phyloP scores from a whole-genome alignment of 129 eudicot genomes.

The Arctium lappa region DNA sequence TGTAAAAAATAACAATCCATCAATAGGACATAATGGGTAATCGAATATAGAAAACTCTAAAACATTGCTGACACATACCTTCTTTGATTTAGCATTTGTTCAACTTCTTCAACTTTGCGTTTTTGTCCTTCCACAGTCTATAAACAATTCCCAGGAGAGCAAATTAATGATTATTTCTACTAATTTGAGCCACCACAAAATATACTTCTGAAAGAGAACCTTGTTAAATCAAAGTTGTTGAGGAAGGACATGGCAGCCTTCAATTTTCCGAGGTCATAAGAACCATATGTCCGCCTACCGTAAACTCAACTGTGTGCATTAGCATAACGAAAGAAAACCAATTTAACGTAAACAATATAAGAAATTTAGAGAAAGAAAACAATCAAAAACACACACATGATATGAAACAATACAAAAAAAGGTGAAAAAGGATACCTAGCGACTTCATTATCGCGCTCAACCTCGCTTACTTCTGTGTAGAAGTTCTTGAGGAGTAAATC shows the following conservation, averaged over 20 bases:
- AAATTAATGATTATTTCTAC: background rate
- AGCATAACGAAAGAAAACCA: background rate
- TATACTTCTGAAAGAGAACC: background rate
- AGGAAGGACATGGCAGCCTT: too few relatives aligned
- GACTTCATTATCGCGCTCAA: conserved; percentile 98
- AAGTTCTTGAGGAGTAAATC: conserved; percentile 81
- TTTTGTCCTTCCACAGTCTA: conserved; percentile 94
- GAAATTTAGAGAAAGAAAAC: background rate
- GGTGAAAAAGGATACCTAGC: conserved; percentile 42
- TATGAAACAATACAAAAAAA: background rate
- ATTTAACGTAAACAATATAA: background rate
- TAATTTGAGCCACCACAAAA: background rate
- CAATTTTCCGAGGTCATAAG: too few relatives aligned
- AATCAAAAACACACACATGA: background rate
- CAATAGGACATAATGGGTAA: background rate
- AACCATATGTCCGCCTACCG: too few relatives aligned
- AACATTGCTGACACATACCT: conserved; percentile 39
- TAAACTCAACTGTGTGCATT: too few relatives aligned
- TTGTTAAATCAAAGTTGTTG: too few relatives aligned
- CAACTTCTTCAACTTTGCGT: conserved; percentile 71
- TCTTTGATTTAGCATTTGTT: conserved; percentile 70
- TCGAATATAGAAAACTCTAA: background rate
- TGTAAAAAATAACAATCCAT: conserved; percentile 1
- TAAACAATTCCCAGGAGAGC: conserved; percentile 11
- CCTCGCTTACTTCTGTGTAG: conserved; percentile 92